phyloP scores from a whole-genome alignment of 495 filamentous ascomycete species.

The Xylaria longipes region DNA sequence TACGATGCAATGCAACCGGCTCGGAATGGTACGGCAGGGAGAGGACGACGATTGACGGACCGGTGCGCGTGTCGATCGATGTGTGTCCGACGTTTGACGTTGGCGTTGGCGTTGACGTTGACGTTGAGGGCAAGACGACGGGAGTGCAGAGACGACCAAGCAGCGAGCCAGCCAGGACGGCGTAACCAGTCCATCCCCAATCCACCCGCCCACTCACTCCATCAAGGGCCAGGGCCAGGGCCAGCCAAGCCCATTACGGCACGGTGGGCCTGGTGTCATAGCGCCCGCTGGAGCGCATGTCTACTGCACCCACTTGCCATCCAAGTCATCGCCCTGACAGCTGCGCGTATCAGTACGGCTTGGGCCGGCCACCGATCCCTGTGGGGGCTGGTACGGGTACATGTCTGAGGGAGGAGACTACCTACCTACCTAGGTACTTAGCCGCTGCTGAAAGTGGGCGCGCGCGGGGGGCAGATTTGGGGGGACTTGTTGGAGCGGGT shows the following conservation, averaged over 20 bases:
- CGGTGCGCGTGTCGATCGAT: slow-evolving; percentile 8
- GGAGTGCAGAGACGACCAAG: neutral
- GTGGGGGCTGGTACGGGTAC: neutral
- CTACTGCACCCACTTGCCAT: neutral
- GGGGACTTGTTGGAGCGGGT: neutral
- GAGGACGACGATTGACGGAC: slow-evolving; percentile 6
- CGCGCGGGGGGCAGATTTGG: too few relatives aligned
- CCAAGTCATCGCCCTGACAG: slow-evolving; percentile 15
- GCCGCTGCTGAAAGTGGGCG: slow-evolving; percentile 11
- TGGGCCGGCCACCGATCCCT: neutral
- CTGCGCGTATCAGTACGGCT: slow-evolving; percentile 15
- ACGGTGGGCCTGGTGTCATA: slow-evolving; percentile 18
- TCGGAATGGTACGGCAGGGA: neutral
- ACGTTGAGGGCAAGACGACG: slow-evolving; percentile 4
- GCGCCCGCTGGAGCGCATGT: slow-evolving; percentile 14
- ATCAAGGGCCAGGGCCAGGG: neutral
- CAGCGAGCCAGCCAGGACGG: slow-evolving; percentile 1
- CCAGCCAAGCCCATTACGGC: slow-evolving; percentile 19
- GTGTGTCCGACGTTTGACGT: slow-evolving; percentile 7
- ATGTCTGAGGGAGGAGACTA: neutral
- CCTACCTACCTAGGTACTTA: neutral
- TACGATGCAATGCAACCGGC: slow-evolving; percentile 1
- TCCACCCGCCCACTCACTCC: neutral
- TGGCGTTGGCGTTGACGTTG: slow-evolving; percentile 7
- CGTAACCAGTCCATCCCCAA: neutral